Percentiles rank a stretch among this genome's conserved stretches.
These are phyloP conservation scores for Mycena kentingensis DNA, from an alignment of 768 basidiomycete species.

Conservation along the genomic window DNA sequence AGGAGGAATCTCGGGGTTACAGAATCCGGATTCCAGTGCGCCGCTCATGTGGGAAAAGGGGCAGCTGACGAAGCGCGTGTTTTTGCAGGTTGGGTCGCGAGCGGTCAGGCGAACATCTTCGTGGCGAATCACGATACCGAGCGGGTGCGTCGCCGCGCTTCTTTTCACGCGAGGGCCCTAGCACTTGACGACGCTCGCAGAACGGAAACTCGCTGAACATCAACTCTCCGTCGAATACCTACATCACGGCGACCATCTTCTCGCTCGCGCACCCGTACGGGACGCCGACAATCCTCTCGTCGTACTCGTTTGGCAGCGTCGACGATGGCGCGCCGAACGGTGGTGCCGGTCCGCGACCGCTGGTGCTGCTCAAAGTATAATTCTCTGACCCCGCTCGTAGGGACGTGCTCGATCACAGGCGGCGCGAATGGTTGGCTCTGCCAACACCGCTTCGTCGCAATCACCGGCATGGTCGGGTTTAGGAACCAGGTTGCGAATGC, in stretches of 20 bases:
- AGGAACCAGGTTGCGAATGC: slow-evolving; percentile 57
- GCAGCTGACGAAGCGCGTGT: neutral
- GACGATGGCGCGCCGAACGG: slow-evolving; percentile 65
- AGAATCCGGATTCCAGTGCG: slow-evolving; percentile 44
- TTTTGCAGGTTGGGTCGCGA: slow-evolving; percentile 55
- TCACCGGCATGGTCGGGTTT: slow-evolving; percentile 68
- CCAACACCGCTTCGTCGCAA: slow-evolving; percentile 61
- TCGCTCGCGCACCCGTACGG: slow-evolving; percentile 71
- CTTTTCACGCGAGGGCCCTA: neutral
- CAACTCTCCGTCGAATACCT: slow-evolving; percentile 66
- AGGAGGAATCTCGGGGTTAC: slow-evolving; percentile 51
- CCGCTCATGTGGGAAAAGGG: neutral
- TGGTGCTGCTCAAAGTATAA: neutral
- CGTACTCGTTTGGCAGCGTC: slow-evolving; percentile 51
- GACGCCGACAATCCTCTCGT: slow-evolving; percentile 62
- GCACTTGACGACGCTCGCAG: slow-evolving; percentile 27
- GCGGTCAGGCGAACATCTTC: slow-evolving; percentile 60
- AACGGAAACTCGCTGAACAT: slow-evolving; percentile 55
- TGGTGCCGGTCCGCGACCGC: slow-evolving; percentile 32
- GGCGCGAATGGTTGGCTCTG: slow-evolving; percentile 67
- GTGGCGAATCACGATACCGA: slow-evolving; percentile 75
- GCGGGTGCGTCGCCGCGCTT: slow-evolving; percentile 37
- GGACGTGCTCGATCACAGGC: slow-evolving; percentile 51
- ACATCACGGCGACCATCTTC: slow-evolving; percentile 60
- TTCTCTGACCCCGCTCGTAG: slow-evolving; percentile 34